Conservation (phyloP, 139 green algal genomes). For the Ettlia oleoabundans region DNA sequence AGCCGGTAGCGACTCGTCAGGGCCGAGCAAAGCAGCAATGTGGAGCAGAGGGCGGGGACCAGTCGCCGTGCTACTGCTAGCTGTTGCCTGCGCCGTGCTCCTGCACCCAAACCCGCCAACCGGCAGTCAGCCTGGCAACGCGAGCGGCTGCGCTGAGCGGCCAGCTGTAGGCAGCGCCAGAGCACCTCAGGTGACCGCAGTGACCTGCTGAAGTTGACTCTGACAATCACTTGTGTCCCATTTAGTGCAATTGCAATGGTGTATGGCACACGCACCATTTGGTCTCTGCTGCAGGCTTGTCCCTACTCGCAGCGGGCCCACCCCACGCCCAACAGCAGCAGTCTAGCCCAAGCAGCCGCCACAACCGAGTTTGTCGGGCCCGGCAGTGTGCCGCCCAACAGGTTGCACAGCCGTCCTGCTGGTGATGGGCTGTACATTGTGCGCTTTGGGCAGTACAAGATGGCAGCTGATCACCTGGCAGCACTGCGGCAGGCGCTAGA, state of each 20-base stretch:
- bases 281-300: not conserved
- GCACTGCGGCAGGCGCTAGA: slow-evolving; percentile 40
- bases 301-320: too few relatives aligned
- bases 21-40: too few relatives aligned
- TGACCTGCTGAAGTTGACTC: too few relatives aligned
- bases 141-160: not conserved
- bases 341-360: not conserved
- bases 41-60: not conserved
- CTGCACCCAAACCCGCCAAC: not conserved
- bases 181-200: not conserved
- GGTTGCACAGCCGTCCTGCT: not conserved
- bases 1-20: too few relatives aligned
- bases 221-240: too few relatives aligned
- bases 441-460: slow-evolving; percentile 68
- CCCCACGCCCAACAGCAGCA: slow-evolving; percentile 11
- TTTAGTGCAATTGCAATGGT: too few relatives aligned
- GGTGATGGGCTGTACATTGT: slow-evolving; percentile 61
- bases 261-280: too few relatives aligned
- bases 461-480: slow-evolving; percentile 40
- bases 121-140: not conserved
- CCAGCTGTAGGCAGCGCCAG: not conserved
- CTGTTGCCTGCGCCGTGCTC: not conserved
- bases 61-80: not conserved
- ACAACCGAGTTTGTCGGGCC: not conserved
- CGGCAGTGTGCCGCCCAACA: not conserved